Evolutionary conservation across 768 basidiomycete genomes (phyloP).

Genomic region (Boletales sp.): DNA sequence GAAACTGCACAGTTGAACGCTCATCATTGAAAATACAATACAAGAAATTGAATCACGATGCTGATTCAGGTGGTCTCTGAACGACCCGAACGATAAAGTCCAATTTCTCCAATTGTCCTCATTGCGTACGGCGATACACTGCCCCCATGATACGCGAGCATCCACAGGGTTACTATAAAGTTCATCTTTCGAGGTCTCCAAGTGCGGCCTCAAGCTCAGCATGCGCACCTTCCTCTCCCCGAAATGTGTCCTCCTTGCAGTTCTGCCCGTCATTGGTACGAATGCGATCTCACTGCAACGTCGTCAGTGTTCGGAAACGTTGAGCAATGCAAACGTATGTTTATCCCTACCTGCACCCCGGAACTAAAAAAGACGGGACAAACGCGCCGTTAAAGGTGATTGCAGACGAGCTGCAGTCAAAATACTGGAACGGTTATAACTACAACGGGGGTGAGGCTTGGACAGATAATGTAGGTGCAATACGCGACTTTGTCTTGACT

Average conservation of each 20-base stretch:
- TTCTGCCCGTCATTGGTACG: conserved; percentile 1
- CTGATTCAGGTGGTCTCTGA: no score
- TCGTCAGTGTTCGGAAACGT: conserved; percentile 6
- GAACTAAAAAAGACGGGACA: neutral
- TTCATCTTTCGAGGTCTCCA: no score
- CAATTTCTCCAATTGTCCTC: no score
- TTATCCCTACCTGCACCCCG: neutral
- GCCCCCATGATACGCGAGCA: no score
- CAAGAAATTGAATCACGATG: no score
- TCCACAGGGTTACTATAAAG: no score
- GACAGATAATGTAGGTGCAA: conserved; percentile 49
- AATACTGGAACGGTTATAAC: conserved; percentile 37
- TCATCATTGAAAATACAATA: no score
- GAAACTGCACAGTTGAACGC: no score
- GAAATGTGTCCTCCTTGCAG: neutral
- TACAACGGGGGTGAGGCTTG: conserved; percentile 40
- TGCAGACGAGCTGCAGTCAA: conserved; percentile 22
- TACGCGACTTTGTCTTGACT: neutral
- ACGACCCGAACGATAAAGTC: no score
- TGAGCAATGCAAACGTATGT: conserved; percentile 13
- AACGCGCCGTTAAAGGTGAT: conserved; percentile 15
- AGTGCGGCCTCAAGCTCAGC: neutral
- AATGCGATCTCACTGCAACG: neutral
- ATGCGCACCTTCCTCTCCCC: conserved; percentile 1
- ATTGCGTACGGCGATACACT: no score